Evolutionary conservation across 176 grass and related monocot species (phyloP).

Genomic region (Paspalum vaginatum): DNA sequence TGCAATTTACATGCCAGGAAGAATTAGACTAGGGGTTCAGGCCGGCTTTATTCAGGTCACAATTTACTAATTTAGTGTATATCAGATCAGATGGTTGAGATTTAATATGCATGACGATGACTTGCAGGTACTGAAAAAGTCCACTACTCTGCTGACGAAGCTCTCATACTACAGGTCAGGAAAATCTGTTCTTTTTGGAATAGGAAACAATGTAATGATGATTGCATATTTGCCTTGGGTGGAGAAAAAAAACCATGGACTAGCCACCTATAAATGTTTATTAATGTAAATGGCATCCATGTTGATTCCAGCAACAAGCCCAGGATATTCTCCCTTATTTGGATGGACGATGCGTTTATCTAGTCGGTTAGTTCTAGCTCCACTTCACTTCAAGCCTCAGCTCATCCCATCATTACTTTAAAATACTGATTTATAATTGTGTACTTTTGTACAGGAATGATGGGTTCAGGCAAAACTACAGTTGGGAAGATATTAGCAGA

Average conservation of each 20-base stretch:
- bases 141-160: slow-evolving; percentile 75
- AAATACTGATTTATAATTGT: slow-evolving; percentile 24
- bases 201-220: slow-evolving; percentile 22
- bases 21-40: neutral
- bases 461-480: slow-evolving; percentile 98
- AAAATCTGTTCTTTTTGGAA: neutral
- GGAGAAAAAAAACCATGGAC: neutral
- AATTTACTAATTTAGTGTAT: neutral
- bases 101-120: slow-evolving; percentile 15
- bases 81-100: neutral
- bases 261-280: slow-evolving; percentile 1
- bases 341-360: slow-evolving; percentile 75
- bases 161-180: slow-evolving; percentile 72
- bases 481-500: slow-evolving; percentile 93
- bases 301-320: slow-evolving; percentile 76
- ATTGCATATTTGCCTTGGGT: neutral
- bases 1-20: neutral
- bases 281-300: slow-evolving; percentile 16
- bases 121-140: slow-evolving; percentile 56
- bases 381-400: neutral
- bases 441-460: slow-evolving; percentile 69
- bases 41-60: neutral
- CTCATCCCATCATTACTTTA: slow-evolving; percentile 10
- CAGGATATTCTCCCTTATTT: slow-evolving; percentile 74
- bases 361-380: slow-evolving; percentile 77